Evolutionary conservation across 176 grass and related monocot genomes (phyloP).

Genomic region (Aegilops sharonensis): DNA sequence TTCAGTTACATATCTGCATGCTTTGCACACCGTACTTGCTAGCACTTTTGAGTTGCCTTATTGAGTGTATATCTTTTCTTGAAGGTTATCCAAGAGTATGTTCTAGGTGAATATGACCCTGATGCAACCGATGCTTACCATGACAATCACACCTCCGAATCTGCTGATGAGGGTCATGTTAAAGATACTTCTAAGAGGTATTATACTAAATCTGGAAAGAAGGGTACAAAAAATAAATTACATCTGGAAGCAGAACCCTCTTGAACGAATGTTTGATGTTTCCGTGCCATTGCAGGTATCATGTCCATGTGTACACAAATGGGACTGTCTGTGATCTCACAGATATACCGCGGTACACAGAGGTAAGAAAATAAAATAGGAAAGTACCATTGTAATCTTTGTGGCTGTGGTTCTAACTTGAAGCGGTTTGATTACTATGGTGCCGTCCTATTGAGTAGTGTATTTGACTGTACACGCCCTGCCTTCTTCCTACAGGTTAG

Average conservation of each 20-base stretch:
- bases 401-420: background rate
- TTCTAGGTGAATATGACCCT: slow-evolving; percentile 74
- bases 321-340: slow-evolving; percentile 92
- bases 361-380: slow-evolving; percentile 38
- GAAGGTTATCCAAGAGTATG: slow-evolving; percentile 91
- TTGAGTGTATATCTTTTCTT: background rate
- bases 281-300: slow-evolving; percentile 58
- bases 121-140: slow-evolving; percentile 68
- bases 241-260: background rate
- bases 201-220: background rate
- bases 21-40: background rate
- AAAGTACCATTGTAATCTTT: background rate
- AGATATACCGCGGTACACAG: slow-evolving; percentile 66
- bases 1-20: slow-evolving; percentile 8
- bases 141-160: slow-evolving; percentile 60
- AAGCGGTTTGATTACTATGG: background rate
- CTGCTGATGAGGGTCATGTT: slow-evolving; percentile 37
- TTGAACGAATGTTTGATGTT: slow-evolving; percentile 10
- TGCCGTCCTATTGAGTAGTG: background rate
- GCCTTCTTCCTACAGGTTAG: slow-evolving; percentile 60
- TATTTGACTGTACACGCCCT: background rate
- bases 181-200: slow-evolving; percentile 89
- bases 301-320: slow-evolving; percentile 85
- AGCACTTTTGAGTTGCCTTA: background rate
- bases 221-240: background rate